phyloP scores from a whole-genome alignment of 352 stramenopile species.

The Bremia lactucae region DNA sequence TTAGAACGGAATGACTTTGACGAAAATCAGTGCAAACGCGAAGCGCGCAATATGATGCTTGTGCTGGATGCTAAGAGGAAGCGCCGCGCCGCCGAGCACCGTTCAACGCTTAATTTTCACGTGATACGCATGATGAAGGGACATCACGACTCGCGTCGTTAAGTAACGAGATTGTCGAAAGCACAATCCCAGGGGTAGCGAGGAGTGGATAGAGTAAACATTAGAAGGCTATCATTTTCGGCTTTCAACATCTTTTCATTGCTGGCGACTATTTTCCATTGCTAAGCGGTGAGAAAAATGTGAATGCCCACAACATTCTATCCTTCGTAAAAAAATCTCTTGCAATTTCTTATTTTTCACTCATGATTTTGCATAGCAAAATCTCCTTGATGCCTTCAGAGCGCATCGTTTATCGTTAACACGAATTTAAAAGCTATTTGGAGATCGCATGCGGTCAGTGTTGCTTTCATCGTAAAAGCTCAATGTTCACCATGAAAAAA shows the following conservation, averaged over 20 bases:
- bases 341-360: too few relatives aligned
- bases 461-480: too few relatives aligned
- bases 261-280: conserved; percentile 3
- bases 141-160: conserved; percentile 25
- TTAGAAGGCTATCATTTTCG: conserved; percentile 4
- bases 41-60: conserved; percentile 66
- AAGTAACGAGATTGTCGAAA: conserved; percentile 2
- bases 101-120: conserved; percentile 82
- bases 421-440: too few relatives aligned
- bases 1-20: conserved; percentile 81
- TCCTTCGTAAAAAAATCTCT: too few relatives aligned
- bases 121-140: conserved; percentile 84
- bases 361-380: too few relatives aligned
- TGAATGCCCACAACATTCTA: too few relatives aligned
- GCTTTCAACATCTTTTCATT: too few relatives aligned
- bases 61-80: conserved; percentile 65
- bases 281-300: too few relatives aligned
- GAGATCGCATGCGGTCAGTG: too few relatives aligned
- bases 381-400: too few relatives aligned
- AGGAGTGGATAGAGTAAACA: neutral
- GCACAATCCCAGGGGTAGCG: conserved; percentile 1
- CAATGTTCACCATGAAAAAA: too few relatives aligned
- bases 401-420: too few relatives aligned
- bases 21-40: conserved; percentile 71
- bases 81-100: conserved; percentile 54